phyloP scores from a whole-genome alignment of 441 rosid genomes.

The Geranium incanum region DNA sequence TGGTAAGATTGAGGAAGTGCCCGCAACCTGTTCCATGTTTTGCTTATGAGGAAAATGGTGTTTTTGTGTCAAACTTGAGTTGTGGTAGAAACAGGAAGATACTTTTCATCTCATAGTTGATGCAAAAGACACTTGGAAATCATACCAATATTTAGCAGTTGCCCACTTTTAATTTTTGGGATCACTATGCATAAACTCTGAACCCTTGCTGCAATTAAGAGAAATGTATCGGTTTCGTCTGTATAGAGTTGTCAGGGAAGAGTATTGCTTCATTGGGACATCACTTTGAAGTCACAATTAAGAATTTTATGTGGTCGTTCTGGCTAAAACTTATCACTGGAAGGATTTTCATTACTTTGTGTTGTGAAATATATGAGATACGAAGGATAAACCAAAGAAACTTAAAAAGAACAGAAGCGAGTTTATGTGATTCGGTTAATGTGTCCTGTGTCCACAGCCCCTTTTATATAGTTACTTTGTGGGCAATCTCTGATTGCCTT shows the following conservation, averaged over 20 bases:
- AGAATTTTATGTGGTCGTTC: background rate
- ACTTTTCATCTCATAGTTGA: background rate
- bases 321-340: background rate
- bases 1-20: conserved; percentile 1
- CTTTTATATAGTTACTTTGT: no score
- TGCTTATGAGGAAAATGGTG: conserved; percentile 21
- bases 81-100: background rate
- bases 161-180: background rate
- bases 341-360: background rate
- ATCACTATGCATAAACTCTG: background rate
- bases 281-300: background rate
- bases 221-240: background rate
- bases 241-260: background rate
- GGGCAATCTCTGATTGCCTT: no score
- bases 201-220: background rate
- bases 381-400: no score
- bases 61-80: background rate
- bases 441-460: no score
- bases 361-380: background rate
- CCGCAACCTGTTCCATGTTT: conserved; percentile 36
- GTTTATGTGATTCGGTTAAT: no score
- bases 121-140: background rate
- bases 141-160: background rate
- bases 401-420: no score
- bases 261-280: background rate